phyloP scores from a whole-genome alignment of 768 basidiomycete genomes.

The Amanita inopinata region DNA sequence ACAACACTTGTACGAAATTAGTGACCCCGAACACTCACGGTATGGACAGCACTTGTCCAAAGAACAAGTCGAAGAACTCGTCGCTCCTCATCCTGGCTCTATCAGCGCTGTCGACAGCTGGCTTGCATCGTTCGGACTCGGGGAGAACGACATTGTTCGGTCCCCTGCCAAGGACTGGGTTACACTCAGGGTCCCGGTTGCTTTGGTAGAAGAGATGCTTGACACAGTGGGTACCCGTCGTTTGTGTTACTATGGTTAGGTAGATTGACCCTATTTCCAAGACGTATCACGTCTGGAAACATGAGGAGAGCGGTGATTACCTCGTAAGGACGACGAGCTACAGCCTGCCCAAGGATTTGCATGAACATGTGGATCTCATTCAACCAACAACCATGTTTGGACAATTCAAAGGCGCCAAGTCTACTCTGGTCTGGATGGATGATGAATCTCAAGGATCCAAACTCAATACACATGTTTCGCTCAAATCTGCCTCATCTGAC shows the following conservation, averaged over 20 bases:
- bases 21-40: slow-evolving; percentile 42
- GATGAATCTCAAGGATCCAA: too few relatives aligned
- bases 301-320: slow-evolving; percentile 39
- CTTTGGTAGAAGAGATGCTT: slow-evolving; percentile 60
- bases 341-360: slow-evolving; percentile 50
- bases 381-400: slow-evolving; percentile 68
- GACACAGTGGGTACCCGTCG: slow-evolving; percentile 38
- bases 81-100: slow-evolving; percentile 47
- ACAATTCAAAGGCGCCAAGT: slow-evolving; percentile 21
- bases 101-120: slow-evolving; percentile 48
- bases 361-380: slow-evolving; percentile 54
- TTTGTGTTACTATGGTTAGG: background rate
- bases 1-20: slow-evolving; percentile 45
- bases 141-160: slow-evolving; percentile 34
- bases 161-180: slow-evolving; percentile 69
- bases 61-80: slow-evolving; percentile 51
- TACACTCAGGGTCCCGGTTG: slow-evolving; percentile 45
- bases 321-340: slow-evolving; percentile 62
- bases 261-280: slow-evolving; percentile 16
- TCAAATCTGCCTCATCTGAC: too few relatives aligned
- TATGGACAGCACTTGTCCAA: slow-evolving; percentile 54
- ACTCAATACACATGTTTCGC: too few relatives aligned
- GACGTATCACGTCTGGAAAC: slow-evolving; percentile 57
- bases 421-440: slow-evolving; percentile 22
- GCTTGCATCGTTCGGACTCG: slow-evolving; percentile 47